These are phyloP conservation scores for Triticum dicoccoides DNA, from an alignment of 176 grass and related monocot genomes.

Conservation along the genomic window DNA sequence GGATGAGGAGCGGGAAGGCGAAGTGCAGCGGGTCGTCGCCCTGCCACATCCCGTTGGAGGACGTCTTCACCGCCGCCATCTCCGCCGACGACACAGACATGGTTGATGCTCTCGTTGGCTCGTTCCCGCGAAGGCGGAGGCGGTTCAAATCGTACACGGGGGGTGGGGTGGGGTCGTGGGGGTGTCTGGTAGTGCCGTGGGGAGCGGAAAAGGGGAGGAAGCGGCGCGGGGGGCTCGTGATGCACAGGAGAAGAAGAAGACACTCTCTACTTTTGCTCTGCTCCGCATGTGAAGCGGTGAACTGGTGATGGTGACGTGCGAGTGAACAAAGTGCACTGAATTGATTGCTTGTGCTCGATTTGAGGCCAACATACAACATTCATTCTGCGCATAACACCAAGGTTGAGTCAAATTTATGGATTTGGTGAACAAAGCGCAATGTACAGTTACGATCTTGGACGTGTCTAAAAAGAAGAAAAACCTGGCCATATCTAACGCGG, in stretches of 20 bases:
- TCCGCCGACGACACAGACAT: conserved; percentile 33
- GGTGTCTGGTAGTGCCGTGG: not conserved
- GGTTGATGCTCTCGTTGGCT: not conserved
- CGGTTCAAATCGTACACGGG: not conserved
- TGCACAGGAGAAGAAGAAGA: not conserved
- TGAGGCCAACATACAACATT: not conserved
- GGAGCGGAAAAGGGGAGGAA: not conserved
- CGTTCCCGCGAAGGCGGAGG: not conserved
- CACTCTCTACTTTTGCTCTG: not conserved
- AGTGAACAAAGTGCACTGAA: not conserved
- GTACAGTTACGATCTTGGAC: no score
- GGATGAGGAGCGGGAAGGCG: conserved; percentile 70
- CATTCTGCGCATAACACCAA: not conserved
- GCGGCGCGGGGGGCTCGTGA: not conserved
- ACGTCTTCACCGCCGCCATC: conserved; percentile 64
- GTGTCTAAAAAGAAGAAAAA: no score
- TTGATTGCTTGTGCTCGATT: not conserved
- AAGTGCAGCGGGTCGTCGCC: conserved; percentile 91
- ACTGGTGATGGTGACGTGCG: not conserved
- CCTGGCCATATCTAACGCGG: no score
- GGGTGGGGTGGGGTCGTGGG: no score
- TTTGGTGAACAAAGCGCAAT: not conserved
- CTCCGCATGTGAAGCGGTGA: not conserved
- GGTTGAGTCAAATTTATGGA: not conserved
- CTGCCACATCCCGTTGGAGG: conserved; percentile 84